A percentile compares a stretch with the other conserved stretches of the same genome.
These are phyloP conservation scores for Thyridium curvatum DNA, from an alignment of 2,329 filamentous ascomycete genomes.

Conservation along the genomic window DNA sequence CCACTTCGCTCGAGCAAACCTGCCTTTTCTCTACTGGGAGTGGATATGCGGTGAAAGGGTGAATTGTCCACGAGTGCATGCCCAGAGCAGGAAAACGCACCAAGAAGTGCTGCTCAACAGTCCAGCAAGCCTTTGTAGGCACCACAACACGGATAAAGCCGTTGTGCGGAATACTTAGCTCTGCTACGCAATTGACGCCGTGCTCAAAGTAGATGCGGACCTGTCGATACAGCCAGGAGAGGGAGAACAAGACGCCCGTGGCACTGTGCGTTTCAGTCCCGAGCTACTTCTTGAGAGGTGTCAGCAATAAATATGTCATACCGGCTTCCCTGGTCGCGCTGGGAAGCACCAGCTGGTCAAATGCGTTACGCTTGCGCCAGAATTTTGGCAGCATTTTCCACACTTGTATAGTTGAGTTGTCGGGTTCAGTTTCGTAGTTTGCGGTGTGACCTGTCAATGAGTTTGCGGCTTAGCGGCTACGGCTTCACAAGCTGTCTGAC, in stretches of 20 bases:
- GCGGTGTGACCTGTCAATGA: too few relatives aligned
- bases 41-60: constrained; percentile 11
- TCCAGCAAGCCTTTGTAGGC: constrained; percentile 37
- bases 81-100: constrained; percentile 8
- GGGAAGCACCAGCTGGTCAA: too few relatives aligned
- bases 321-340: too few relatives aligned
- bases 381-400: too few relatives aligned
- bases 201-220: constrained; percentile 41
- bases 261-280: too few relatives aligned
- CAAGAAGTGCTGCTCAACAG: constrained; percentile 43
- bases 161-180: constrained; percentile 27
- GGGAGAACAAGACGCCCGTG: constrained; percentile 42
- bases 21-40: constrained; percentile 1
- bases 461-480: too few relatives aligned
- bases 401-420: too few relatives aligned
- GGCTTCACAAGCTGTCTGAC: too few relatives aligned
- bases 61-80: constrained; percentile 7
- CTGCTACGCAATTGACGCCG: constrained; percentile 20
- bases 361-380: too few relatives aligned
- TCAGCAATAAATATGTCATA: too few relatives aligned
- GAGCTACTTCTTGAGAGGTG: too few relatives aligned
- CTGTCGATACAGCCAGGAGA: constrained; percentile 37
- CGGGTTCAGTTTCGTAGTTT: too few relatives aligned
- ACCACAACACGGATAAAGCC: constrained; percentile 33
- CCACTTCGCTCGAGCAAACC: neutral